Percentiles rank a stretch among this genome's conserved stretches.
Conservation (phyloP, 2,329 filamentous ascomycete genomes). For the Ophiostoma tasmaniense region DNA sequence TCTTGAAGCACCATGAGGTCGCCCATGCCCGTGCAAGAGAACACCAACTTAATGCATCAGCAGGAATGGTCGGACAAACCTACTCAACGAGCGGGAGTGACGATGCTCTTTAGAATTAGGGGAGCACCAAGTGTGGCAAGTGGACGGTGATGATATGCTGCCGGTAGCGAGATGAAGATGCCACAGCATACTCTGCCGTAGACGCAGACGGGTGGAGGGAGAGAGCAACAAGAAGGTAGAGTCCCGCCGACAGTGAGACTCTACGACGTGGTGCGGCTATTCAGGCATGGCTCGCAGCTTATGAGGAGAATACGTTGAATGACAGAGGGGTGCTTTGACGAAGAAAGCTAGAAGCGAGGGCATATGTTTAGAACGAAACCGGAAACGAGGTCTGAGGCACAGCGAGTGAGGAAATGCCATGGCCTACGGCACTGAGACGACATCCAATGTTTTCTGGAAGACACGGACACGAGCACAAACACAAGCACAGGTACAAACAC, state of each 20-base stretch:
- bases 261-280: background rate
- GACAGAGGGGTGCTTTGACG: too few relatives aligned
- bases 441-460: background rate
- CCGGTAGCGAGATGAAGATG: background rate
- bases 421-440: background rate
- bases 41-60: background rate
- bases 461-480: background rate
- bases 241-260: background rate
- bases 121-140: background rate
- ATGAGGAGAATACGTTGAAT: background rate
- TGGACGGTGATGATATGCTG: background rate
- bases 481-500: background rate
- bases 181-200: background rate
- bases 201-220: background rate
- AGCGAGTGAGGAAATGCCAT: background rate
- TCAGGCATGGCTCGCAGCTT: background rate
- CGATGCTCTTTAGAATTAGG: background rate
- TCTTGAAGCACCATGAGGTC: background rate
- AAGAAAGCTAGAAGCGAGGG: background rate
- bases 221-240: background rate
- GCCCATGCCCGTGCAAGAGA: background rate
- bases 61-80: background rate
- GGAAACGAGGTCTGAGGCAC: background rate
- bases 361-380: background rate
- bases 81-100: background rate